Evolutionary conservation across 805 yeast species (phyloP), one percentile per base, ranked within the genome.

Genomic region (Zygosaccharomyces bailii): DNA sequence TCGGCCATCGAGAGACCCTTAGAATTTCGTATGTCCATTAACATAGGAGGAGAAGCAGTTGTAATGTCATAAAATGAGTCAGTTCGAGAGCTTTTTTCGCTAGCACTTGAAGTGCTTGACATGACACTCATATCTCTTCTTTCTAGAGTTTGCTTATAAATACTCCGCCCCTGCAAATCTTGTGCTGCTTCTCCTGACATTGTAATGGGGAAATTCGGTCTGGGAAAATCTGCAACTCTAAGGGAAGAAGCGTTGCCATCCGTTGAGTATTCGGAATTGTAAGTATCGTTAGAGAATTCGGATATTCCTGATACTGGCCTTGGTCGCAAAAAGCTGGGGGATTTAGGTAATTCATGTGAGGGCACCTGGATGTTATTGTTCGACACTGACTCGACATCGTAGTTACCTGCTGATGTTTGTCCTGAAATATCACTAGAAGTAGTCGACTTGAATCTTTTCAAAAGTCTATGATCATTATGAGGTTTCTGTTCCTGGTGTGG

Each of bases 281-380:
- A 70, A 0, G 80, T 74, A 34, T 66, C 61, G 39, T 63, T 70
- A 0, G 79, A 74, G n/a, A 73, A 65, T 2, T 70, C 58, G 0
- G 84, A 79, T 1, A 78, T 57, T 31, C 72, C 69, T 1, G 84
- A 79, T 0, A 70, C 67, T 3, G 82, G 82, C 39, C 83, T 62
- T 21, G 66, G 45, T 49, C 59, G 56, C 47, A 48, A 20, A 16
- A 47, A 35, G 5, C 42, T 29, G 9, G 50, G 43, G 2, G 53
- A 39, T 39, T 49, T 55, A 23, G 46, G 49, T 5, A 29, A 30
- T 29, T 52, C 60, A 30, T 46, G 43, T 3, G 49, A 34, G 10
- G 53, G 33, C 14, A 46, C 37, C 24, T 46, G 17, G 10, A 25
- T 37, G 11, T 37, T 37, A 19, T 33, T 34, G 18, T 44, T 48